Conservation (phyloP, 306 rosid genomes). For the Corylus heterophylla region DNA sequence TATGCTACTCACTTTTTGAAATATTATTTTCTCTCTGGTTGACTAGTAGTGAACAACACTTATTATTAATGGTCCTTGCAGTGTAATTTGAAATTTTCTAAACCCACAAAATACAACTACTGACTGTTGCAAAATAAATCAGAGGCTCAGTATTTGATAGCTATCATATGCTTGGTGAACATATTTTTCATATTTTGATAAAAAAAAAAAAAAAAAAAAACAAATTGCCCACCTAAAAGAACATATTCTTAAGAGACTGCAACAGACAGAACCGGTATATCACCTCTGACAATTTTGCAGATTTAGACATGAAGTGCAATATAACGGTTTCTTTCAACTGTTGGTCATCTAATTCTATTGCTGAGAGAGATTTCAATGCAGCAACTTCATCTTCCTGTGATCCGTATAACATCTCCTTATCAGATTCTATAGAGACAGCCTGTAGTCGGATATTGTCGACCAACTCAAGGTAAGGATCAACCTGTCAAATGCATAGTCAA, state of each 20-base stretch:
- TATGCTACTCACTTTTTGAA: neutral
- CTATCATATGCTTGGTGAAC: neutral
- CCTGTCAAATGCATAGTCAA: constrained; percentile 52
- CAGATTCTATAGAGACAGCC: constrained; percentile 51
- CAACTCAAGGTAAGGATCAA: constrained; percentile 84
- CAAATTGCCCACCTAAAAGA: neutral
- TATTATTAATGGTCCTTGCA: neutral
- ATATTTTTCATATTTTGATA: neutral
- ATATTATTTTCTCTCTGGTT: neutral
- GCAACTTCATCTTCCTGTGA: constrained; percentile 68
- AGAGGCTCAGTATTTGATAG: neutral
- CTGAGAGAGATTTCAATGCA: constrained; percentile 57
- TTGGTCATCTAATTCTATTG: constrained; percentile 52
- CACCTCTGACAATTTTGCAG: constrained; percentile 76
- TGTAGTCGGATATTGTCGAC: constrained; percentile 63
- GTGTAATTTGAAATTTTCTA: neutral
- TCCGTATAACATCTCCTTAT: constrained; percentile 44
- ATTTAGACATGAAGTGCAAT: constrained; percentile 66
- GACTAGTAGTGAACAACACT: neutral
- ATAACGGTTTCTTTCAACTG: constrained; percentile 67
- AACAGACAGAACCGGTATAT: constrained; percentile 22
- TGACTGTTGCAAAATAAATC: neutral
- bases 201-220: neutral
- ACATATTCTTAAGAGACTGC: neutral
- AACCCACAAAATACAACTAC: neutral